Percentiles rank a stretch among this genome's conserved stretches.
These are phyloP conservation scores for Alternaria alternata DNA, from an alignment of 2,329 filamentous ascomycete genomes.

Conservation along the genomic window DNA sequence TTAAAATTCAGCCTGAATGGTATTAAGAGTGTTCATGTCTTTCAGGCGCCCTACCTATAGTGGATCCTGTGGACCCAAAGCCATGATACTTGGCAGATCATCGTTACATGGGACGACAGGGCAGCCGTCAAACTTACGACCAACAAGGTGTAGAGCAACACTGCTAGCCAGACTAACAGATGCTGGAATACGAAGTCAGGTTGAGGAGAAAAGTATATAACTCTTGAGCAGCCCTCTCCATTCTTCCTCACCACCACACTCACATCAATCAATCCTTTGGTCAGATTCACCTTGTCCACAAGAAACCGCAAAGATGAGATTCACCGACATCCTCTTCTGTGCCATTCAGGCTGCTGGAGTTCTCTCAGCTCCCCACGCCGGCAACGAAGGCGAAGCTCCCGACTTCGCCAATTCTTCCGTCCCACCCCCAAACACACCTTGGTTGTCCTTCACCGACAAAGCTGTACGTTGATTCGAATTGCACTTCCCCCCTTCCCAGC, in stretches of 20 bases:
- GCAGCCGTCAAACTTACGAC: background rate
- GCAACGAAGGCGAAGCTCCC: background rate
- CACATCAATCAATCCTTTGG: background rate
- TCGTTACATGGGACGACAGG: background rate
- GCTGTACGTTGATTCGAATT: background rate
- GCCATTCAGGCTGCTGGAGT: background rate
- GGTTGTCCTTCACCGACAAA: conserved; percentile 1
- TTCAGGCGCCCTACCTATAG: background rate
- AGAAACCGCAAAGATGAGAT: background rate
- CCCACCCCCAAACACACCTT: conserved; percentile 2
- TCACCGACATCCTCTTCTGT: background rate
- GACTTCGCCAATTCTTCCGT: background rate
- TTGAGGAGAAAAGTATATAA: background rate
- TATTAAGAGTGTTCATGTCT: background rate
- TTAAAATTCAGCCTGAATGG: background rate
- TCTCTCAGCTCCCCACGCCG: background rate
- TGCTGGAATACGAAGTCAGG: background rate
- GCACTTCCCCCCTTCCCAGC: no score
- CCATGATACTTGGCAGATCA: background rate
- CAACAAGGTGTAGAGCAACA: background rate
- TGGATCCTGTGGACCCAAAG: background rate
- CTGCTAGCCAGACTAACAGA: background rate
- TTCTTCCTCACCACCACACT: background rate
- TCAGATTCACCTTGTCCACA: background rate
- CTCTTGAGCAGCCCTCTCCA: background rate